These are phyloP conservation scores for Saccharomyces hybrid DNA, from an alignment of 1,139 yeast species.

Conservation along the genomic window DNA sequence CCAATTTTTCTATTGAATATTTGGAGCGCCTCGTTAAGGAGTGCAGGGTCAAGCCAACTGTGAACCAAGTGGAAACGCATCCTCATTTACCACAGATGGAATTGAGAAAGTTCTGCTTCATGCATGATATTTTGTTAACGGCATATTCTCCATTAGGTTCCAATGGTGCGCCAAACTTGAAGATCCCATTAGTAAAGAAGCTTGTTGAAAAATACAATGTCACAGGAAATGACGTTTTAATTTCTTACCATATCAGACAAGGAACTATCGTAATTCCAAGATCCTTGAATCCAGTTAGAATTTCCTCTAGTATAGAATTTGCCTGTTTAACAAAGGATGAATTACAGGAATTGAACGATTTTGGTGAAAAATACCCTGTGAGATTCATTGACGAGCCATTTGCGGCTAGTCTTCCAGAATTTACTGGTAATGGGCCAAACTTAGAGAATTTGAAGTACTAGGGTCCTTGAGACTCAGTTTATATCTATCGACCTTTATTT, in stretches of 20 bases:
- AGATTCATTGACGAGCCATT: slow-evolving; percentile 33
- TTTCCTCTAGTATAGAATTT: slow-evolving; percentile 29
- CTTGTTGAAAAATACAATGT: slow-evolving; percentile 42
- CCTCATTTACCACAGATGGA: slow-evolving; percentile 51
- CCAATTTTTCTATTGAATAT: slow-evolving; percentile 46
- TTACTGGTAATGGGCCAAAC: slow-evolving; percentile 13
- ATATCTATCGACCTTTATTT: no score
- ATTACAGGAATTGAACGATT: slow-evolving; percentile 35
- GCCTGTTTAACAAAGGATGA: slow-evolving; percentile 42
- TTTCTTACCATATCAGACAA: slow-evolving; percentile 49
- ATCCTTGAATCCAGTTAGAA: slow-evolving; percentile 36
- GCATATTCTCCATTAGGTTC: slow-evolving; percentile 61
- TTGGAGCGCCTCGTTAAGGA: slow-evolving; percentile 42
- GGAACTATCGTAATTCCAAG: slow-evolving; percentile 50
- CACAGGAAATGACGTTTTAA: slow-evolving; percentile 41
- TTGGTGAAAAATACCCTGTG: slow-evolving; percentile 41
- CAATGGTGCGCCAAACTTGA: slow-evolving; percentile 45
- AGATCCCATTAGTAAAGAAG: slow-evolving; percentile 36
- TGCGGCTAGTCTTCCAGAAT: slow-evolving; percentile 25
- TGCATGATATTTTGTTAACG: slow-evolving; percentile 42
- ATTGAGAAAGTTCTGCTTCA: slow-evolving; percentile 38
- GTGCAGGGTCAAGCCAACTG: slow-evolving; percentile 42
- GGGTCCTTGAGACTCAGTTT: neutral
- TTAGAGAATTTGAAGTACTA: neutral
- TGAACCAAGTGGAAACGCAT: slow-evolving; percentile 54